Evolutionary conservation across 805 yeast genomes (phyloP), one percentile per base, ranked within the genome.

Genomic region (Metschnikowia shivogae): DNA sequence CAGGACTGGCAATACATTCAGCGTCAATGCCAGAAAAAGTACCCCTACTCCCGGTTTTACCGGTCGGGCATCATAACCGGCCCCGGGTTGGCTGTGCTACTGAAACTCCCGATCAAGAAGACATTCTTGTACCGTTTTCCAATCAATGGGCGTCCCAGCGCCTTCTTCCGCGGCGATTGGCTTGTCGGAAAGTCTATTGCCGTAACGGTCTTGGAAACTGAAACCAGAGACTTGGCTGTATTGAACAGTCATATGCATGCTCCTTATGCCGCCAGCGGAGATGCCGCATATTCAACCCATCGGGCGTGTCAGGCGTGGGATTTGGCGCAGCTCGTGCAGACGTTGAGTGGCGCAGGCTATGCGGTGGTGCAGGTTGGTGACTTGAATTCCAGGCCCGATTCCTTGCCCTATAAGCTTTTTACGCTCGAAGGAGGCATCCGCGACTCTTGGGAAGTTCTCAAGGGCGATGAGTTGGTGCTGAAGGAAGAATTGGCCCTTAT

Each of bases 231-330:
- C 5, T 67, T 93, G 34, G 97, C 95, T 2, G 65, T 93, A 5
- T 67, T 93, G 58, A 92, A 90, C 59, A 83, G 96, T 13, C 99
- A 93, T 62, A 84, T 93, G 93, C 99, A 93, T 64, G 99, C 99
- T 1, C 99, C 99, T 0, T 93, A 93, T 59, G 76, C 93, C 1
- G 58, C 67, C 13, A 65, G 70, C 0, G 98, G 98, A 2, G 96
- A 89, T 63, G 95, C 95, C 2, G 85, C 90, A 2, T 93, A 93
- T 60, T 72, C 82, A 3, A 86, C 96, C 54, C 98, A 93, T 60
- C 72, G 99, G 39, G 82, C 97, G 0, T 79, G 93, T 46, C 99
- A 93, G 64, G 97, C 98, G 0, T 93, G 98, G 98, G 97, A 90
- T 61, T 78, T 93, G 61, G 76, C 93, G 29, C 77, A 80, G 42